Evolutionary conservation across 1,284 basidiomycete genomes (phyloP).

Genomic region (Trametes versicolor): DNA sequence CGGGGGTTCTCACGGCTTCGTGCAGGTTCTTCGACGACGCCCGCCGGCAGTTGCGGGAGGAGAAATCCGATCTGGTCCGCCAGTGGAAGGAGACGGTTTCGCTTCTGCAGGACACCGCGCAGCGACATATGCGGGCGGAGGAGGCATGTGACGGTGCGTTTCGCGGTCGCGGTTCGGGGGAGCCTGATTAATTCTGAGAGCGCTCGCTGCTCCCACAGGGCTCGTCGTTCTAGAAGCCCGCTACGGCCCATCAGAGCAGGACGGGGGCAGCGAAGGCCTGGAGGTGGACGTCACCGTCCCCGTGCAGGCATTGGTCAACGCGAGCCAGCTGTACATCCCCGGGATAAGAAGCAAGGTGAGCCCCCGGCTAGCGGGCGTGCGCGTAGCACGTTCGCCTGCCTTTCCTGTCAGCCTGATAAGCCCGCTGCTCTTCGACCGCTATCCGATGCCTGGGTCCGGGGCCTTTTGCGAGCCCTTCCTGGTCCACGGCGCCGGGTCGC

Average conservation of each 20-base stretch:
- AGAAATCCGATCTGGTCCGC: constrained; percentile 62
- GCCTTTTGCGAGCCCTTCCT: constrained; percentile 13
- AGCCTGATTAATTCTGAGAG: constrained; percentile 18
- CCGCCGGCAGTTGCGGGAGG: constrained; percentile 62
- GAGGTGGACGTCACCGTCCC: constrained; percentile 82
- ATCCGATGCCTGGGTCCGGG: constrained; percentile 27
- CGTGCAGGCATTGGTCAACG: constrained; percentile 83
- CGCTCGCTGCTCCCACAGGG: constrained; percentile 53
- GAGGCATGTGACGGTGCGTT: constrained; percentile 43
- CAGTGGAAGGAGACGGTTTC: constrained; percentile 63
- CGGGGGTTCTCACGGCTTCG: constrained; percentile 15
- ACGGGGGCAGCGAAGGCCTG: constrained; percentile 61
- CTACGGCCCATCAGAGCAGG: constrained; percentile 68
- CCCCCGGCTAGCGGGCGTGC: constrained; percentile 29
- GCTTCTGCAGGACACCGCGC: constrained; percentile 57
- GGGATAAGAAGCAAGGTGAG: constrained; percentile 73
- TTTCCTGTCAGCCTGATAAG: constrained; percentile 29
- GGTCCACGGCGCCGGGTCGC: constrained; percentile 22
- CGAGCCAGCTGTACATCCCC: constrained; percentile 84
- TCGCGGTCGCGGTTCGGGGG: constrained; percentile 12
- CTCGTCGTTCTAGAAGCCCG: constrained; percentile 78
- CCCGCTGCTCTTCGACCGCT: constrained; percentile 19
- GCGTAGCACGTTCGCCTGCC: constrained; percentile 14
- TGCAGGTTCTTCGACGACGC: constrained; percentile 60
- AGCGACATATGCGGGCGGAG: constrained; percentile 55